These are phyloP conservation scores for Diaporthe capsici DNA, from an alignment of 2,329 filamentous ascomycete species.

Conservation along the genomic window DNA sequence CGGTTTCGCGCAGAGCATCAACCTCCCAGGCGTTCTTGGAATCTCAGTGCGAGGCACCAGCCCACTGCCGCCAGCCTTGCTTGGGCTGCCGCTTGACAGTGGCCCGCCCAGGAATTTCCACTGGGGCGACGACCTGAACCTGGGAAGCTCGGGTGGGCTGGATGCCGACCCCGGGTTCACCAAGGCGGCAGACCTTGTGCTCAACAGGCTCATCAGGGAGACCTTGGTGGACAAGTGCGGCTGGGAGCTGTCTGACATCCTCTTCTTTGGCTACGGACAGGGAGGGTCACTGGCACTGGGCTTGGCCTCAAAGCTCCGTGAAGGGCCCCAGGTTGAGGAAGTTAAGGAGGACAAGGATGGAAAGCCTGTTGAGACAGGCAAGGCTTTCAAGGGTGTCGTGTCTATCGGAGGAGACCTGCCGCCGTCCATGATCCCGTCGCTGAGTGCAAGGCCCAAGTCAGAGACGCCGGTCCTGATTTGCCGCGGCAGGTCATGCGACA, in stretches of 20 bases:
- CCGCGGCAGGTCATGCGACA: conserved; percentile 63
- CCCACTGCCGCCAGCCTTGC: conserved; percentile 77
- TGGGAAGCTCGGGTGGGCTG: conserved; percentile 67
- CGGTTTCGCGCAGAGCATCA: conserved; percentile 76
- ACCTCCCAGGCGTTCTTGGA: conserved; percentile 82
- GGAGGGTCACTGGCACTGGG: conserved; percentile 75
- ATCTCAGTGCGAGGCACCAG: conserved; percentile 81
- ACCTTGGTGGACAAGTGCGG: conserved; percentile 69
- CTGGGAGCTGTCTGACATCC: conserved; percentile 71
- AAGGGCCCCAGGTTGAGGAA: conserved; percentile 43
- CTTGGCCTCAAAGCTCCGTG: conserved; percentile 62
- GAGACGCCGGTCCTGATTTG: conserved; percentile 76
- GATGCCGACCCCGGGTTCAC: conserved; percentile 75
- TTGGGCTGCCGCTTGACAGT: conserved; percentile 56
- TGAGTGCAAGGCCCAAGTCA: conserved; percentile 65
- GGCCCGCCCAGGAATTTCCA: conserved; percentile 61
- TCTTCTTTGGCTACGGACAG: conserved; percentile 78
- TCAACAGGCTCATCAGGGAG: conserved; percentile 64
- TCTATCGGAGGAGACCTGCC: conserved; percentile 71
- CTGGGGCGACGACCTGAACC: conserved; percentile 76
- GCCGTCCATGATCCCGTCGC: conserved; percentile 61
- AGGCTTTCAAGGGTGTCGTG: conserved; percentile 61
- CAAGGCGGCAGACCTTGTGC: conserved; percentile 61
- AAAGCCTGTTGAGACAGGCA: conserved; percentile 33
- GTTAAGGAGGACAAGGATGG: conserved; percentile 42